Evolutionary conservation across 2,329 filamentous ascomycete genomes (phyloP).

Genomic region (Epichloe bromicola): DNA sequence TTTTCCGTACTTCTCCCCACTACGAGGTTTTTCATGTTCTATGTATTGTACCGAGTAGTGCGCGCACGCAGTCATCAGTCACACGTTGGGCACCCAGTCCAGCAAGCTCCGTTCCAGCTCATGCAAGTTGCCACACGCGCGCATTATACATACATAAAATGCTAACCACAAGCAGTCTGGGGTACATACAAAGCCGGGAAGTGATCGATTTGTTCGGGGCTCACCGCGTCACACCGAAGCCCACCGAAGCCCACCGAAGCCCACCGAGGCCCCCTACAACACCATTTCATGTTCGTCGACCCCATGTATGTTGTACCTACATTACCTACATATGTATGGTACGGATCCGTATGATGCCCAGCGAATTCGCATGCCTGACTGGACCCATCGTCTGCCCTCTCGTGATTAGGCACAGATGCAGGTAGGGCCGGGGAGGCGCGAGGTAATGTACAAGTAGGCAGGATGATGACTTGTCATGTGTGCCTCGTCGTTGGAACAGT

Average conservation of each 20-base stretch:
- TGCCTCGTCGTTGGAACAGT: background rate
- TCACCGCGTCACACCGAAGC: constrained; percentile 4
- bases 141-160: background rate
- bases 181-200: background rate
- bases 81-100: constrained; percentile 2
- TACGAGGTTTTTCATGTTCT: background rate
- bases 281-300: background rate
- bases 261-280: background rate
- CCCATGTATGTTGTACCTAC: too few species aligned
- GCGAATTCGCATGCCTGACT: background rate
- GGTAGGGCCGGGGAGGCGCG: background rate
- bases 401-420: constrained; percentile 6
- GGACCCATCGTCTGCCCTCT: constrained; percentile 1
- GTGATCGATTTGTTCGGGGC: background rate
- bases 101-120: background rate
- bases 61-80: background rate
- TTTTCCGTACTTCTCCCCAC: too few species aligned
- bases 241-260: too few species aligned
- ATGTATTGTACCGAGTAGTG: too few species aligned
- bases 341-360: background rate
- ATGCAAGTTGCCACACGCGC: background rate
- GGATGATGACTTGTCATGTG: background rate
- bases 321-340: background rate
- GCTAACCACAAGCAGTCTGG: constrained; percentile 1
- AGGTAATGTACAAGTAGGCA: too few species aligned